Evolutionary conservation across 164 flowering plant genomes (phyloP).

Genomic region (Annona cherimola): DNA sequence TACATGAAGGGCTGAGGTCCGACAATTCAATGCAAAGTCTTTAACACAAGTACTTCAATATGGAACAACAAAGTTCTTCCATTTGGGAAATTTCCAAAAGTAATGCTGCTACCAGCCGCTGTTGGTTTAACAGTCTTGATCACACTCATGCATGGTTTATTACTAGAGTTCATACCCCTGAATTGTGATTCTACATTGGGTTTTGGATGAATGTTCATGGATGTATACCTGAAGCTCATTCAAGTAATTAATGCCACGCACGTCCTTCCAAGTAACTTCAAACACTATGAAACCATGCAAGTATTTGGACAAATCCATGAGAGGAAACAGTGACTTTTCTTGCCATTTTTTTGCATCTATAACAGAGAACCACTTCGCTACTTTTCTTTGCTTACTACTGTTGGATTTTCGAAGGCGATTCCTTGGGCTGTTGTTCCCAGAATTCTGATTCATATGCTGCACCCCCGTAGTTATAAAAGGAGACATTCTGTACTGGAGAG

Average conservation of each 20-base stretch:
- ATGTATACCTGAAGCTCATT: constrained; percentile 31
- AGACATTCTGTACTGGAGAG: constrained; percentile 30
- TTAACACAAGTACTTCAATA: no score
- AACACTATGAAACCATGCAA: constrained; percentile 35
- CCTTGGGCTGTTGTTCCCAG: not conserved
- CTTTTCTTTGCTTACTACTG: constrained; percentile 9
- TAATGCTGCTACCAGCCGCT: no score
- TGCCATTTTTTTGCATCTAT: constrained; percentile 20
- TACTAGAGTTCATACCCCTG: not conserved
- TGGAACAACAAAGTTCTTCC: no score
- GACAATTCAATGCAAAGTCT: not conserved
- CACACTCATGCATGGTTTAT: no score
- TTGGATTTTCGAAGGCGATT: constrained; percentile 4
- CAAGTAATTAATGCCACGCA: constrained; percentile 28
- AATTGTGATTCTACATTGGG: not conserved
- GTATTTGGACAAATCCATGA: constrained; percentile 19
- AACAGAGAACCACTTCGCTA: constrained; percentile 22
- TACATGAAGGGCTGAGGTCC: not conserved
- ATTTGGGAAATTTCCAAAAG: no score
- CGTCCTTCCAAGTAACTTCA: constrained; percentile 31
- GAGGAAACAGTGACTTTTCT: constrained; percentile 17
- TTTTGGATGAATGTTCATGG: not conserved
- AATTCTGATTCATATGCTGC: constrained; percentile 8
- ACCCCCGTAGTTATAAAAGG: constrained; percentile 27
- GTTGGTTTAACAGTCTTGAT: no score